Conservation (phyloP, 345 rosid genomes). For the Sisymbrium irio region DNA sequence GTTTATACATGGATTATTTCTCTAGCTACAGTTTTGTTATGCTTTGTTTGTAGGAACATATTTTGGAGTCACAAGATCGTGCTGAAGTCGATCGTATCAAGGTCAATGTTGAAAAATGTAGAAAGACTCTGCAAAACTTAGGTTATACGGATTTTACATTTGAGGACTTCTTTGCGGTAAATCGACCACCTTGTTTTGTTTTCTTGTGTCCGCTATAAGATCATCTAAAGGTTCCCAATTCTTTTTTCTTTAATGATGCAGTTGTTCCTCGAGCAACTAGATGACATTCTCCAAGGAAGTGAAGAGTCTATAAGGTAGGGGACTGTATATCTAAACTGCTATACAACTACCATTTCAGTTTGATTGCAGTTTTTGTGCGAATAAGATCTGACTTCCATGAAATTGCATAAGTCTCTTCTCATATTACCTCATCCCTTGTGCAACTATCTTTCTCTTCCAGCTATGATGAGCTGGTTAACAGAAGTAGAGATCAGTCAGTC, state of each 20-base stretch:
- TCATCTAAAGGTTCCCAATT: background rate
- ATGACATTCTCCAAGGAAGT: constrained; percentile 73
- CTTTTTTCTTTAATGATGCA: constrained; percentile 36
- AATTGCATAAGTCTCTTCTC: constrained; percentile 7
- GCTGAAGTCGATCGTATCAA: constrained; percentile 85
- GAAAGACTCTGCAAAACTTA: constrained; percentile 85
- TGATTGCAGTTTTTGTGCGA: background rate
- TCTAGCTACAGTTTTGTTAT: constrained; percentile 11
- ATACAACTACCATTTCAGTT: background rate
- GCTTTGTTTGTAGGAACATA: constrained; percentile 62
- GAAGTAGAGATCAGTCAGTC: constrained; percentile 85
- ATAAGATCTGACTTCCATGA: constrained; percentile 11
- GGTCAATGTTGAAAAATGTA: constrained; percentile 79
- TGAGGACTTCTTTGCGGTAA: constrained; percentile 97
- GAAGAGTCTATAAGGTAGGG: constrained; percentile 70
- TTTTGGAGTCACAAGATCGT: constrained; percentile 74
- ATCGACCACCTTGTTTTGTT: background rate
- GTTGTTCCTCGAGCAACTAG: constrained; percentile 96
- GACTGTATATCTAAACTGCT: background rate
- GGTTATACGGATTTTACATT: constrained; percentile 92
- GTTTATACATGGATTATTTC: constrained; percentile 12
- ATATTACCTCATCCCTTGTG: background rate
- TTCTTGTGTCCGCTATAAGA: background rate
- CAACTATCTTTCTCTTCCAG: constrained; percentile 43
- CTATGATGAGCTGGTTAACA: constrained; percentile 70